phyloP scores from a whole-genome alignment of 805 yeast genomes.

The Aciculoconidium aculeatum region DNA sequence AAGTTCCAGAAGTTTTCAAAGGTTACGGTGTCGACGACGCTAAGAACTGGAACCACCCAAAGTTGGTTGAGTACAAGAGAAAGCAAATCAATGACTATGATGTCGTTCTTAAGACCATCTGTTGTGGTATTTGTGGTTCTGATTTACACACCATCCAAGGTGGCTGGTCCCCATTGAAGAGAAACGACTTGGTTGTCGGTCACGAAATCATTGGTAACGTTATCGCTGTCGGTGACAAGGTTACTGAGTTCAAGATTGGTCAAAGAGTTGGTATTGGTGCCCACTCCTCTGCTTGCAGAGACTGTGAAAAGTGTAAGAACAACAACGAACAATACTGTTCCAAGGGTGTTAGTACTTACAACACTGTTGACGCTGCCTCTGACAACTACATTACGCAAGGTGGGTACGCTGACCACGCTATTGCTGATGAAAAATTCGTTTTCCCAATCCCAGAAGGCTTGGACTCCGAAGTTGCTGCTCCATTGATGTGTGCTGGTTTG shows the following conservation, averaged over 20 bases:
- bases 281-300: constrained; percentile 51
- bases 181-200: constrained; percentile 38
- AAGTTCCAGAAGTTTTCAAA: constrained; percentile 48
- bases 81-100: constrained; percentile 25
- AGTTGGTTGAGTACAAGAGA: constrained; percentile 44
- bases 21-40: constrained; percentile 52
- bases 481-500: constrained; percentile 73
- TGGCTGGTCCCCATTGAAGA: constrained; percentile 42
- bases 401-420: constrained; percentile 63
- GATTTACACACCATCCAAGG: constrained; percentile 50
- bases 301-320: constrained; percentile 15
- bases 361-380: constrained; percentile 14
- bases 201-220: constrained; percentile 41
- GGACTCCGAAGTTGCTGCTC: constrained; percentile 55
- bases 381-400: constrained; percentile 55
- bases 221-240: constrained; percentile 50
- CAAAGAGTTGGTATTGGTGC: constrained; percentile 83
- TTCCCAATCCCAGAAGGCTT: constrained; percentile 51
- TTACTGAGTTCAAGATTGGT: constrained; percentile 51
- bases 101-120: constrained; percentile 13
- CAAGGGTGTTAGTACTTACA: constrained; percentile 16
- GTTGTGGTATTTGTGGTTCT: constrained; percentile 50
- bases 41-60: constrained; percentile 52
- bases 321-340: constrained; percentile 35
- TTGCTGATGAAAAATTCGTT: constrained; percentile 58